Base-by-base conservation (phyloP, 345 rosid genomes). In the Dipteronia dyeriana region DNA sequence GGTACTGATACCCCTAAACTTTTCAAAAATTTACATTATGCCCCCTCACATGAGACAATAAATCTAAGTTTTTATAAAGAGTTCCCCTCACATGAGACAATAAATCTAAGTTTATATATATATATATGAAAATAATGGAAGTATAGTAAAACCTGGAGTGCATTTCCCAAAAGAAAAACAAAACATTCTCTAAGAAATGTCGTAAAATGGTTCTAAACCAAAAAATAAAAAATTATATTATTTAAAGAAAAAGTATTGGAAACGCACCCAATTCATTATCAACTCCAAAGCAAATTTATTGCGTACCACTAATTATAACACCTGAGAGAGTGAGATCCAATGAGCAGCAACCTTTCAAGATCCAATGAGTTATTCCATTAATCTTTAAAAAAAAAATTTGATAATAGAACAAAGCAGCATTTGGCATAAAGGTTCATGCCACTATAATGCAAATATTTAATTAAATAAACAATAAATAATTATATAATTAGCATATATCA, bases 401-500 rank as follows among this genome's bases (percentile, higher is more conserved):
- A 34, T 45, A 45, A 45, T 45, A 45, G 49, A 45, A 20, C 1
- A 59, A 20, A 5, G 26, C 23, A 59, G 63, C 25, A 59, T 7
- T 59, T 19, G 62, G 25, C 23, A 19, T 19, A 59, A 59, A 59
- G 26, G 26, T 10, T 59, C 12, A 20, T 59, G 63, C 63, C 63
- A 59, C 63, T 59, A 59, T 2, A 17, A 19, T 17, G 23, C 25
- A 34, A 7, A 7, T 41, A 7, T 41, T 41, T 41, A 7, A 7
- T 41, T 41, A 41, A 41, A 7, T 41, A 41, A 56, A 23, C 9
- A 62, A 25, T 22, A 3, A 62, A 26, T 29, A 23, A 63, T 9
- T 59, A n/a, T 20, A n/a, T 62, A 23, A 70, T 12, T n/a, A 54
- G 45, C 31, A 78, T 47, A 78, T 47, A 34, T 22, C 73, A 39